Conservation (phyloP, 176 grass and related monocot species). For the Ensete glaucum region DNA sequence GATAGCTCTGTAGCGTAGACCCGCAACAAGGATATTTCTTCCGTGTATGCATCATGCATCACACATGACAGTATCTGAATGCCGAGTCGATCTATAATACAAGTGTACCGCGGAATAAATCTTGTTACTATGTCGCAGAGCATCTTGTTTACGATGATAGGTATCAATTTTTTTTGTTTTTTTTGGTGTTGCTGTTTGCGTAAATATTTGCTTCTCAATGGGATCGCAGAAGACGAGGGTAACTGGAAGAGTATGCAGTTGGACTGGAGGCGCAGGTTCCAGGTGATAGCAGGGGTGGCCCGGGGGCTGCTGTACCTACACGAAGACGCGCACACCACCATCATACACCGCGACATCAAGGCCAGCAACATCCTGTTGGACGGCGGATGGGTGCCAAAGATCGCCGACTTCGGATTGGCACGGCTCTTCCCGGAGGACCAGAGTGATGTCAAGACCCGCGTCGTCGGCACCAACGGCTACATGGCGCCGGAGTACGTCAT, state of each 20-base stretch:
- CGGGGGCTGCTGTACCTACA: conserved; percentile 85
- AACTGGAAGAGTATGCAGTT: conserved; percentile 28
- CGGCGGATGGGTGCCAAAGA: conserved; percentile 66
- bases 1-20: no score
- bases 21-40: no score
- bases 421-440: conserved; percentile 65
- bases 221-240: conserved; percentile 7
- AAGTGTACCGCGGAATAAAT: no score
- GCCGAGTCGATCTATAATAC: no score
- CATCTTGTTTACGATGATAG: no score
- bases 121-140: no score
- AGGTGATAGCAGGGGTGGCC: conserved; percentile 68
- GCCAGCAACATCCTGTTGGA: conserved; percentile 85
- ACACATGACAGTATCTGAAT: no score
- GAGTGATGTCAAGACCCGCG: conserved; percentile 65
- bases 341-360: conserved; percentile 96
- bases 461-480: conserved; percentile 82
- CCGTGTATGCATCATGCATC: no score
- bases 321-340: conserved; percentile 84
- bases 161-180: no score
- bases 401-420: conserved; percentile 92
- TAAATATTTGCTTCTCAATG: no score
- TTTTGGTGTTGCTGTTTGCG: no score
- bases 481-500: conserved; percentile 96
- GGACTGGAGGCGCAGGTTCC: conserved; percentile 55